A percentile compares a stretch with the other conserved stretches of the same genome.
Evolutionary conservation across 805 yeast genomes (phyloP).

Genomic region (Brettanomyces sp.): DNA sequence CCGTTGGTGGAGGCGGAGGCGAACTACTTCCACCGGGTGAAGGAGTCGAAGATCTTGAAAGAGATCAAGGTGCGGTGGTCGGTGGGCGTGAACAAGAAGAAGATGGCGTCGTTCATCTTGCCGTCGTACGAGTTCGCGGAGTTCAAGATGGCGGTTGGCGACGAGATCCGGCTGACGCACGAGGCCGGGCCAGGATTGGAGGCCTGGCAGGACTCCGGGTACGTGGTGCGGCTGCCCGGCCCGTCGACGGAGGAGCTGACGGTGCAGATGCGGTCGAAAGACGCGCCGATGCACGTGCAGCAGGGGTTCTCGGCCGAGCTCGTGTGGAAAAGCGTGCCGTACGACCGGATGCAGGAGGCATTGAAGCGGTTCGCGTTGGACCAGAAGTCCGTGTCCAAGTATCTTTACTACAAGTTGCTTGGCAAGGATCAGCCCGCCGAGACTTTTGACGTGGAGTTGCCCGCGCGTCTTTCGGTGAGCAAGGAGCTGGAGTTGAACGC

Average conservation of each 20-base stretch:
- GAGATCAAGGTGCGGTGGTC: conserved; percentile 71
- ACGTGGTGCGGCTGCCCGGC: conserved; percentile 61
- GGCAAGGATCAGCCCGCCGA: conserved; percentile 70
- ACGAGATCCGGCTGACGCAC: conserved; percentile 30
- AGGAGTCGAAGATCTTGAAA: conserved; percentile 70
- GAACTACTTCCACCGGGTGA: conserved; percentile 63
- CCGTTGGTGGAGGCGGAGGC: conserved; percentile 79
- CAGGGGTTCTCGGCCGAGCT: conserved; percentile 75
- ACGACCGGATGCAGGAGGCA: conserved; percentile 77
- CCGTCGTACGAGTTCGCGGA: conserved; percentile 59
- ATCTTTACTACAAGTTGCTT: conserved; percentile 64
- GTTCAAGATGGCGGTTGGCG: conserved; percentile 73
- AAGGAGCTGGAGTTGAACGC: conserved; percentile 62
- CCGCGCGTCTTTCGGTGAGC: conserved; percentile 52
- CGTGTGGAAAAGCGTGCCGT: conserved; percentile 82
- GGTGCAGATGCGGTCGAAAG: conserved; percentile 44
- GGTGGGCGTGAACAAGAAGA: conserved; percentile 51
- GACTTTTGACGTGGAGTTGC: conserved; percentile 53
- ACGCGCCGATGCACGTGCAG: conserved; percentile 51
- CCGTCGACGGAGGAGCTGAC: conserved; percentile 60
- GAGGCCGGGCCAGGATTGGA: background rate
- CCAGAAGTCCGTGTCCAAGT: conserved; percentile 56
- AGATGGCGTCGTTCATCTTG: conserved; percentile 59
- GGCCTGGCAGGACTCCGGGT: conserved; percentile 65
- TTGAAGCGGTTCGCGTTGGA: conserved; percentile 62